phyloP scores from a whole-genome alignment of 2,329 filamentous ascomycete species.

The Penicillium palitans region DNA sequence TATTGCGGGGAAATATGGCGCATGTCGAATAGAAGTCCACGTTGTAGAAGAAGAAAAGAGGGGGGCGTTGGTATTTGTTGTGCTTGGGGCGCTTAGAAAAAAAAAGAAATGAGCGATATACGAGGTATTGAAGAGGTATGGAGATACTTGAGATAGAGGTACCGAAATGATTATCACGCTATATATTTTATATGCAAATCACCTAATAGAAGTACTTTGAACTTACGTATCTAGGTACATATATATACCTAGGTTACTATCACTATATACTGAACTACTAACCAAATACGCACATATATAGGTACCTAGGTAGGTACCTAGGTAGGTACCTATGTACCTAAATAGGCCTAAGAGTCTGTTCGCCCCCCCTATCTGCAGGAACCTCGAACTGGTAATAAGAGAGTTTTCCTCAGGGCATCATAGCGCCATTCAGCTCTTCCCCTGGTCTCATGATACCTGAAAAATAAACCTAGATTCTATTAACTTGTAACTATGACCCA shows the following conservation, averaged over 20 bases:
- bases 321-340: background rate
- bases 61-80: conserved; percentile 7
- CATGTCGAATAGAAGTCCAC: background rate
- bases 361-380: conserved; percentile 19
- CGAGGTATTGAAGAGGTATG: background rate
- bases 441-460: conserved; percentile 4
- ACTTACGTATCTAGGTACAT: background rate
- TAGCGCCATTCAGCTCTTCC: background rate
- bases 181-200: background rate
- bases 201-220: background rate
- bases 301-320: too few relatives aligned
- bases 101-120: conserved; percentile 3
- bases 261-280: too few relatives aligned
- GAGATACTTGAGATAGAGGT: background rate
- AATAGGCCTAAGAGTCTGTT: conserved; percentile 1
- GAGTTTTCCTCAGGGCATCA: conserved; percentile 2
- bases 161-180: background rate
- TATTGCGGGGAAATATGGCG: conserved; percentile 16
- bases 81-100: conserved; percentile 29
- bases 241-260: background rate
- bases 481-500: background rate
- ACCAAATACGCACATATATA: too few relatives aligned
- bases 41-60: background rate
- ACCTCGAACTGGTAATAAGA: conserved; percentile 24
- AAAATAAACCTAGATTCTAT: background rate